Evolutionary conservation across 768 basidiomycete genomes (phyloP).

Genomic region (Hypholoma sublateritium): DNA sequence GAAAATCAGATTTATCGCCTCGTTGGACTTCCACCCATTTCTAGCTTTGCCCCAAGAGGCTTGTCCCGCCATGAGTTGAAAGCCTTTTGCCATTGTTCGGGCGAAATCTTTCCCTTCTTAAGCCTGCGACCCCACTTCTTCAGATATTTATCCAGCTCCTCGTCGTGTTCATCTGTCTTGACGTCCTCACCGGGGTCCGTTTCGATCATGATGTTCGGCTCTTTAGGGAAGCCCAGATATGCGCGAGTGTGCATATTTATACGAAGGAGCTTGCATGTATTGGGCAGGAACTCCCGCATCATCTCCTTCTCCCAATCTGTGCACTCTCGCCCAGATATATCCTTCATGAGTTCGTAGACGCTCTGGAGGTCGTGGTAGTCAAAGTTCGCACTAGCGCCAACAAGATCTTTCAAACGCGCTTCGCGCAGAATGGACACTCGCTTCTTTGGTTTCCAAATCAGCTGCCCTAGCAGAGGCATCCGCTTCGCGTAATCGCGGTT

Average conservation of each 20-base stretch:
- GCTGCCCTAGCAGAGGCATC: background rate
- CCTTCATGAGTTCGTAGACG: slow-evolving; percentile 28
- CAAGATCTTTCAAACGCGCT: slow-evolving; percentile 15
- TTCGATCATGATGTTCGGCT: slow-evolving; percentile 21
- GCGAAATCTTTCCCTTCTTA: slow-evolving; percentile 23
- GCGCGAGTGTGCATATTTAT: background rate
- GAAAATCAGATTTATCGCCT: background rate
- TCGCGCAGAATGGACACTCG: slow-evolving; percentile 32
- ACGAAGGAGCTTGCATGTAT: background rate
- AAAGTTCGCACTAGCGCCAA: slow-evolving; percentile 4
- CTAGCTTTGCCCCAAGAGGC: background rate
- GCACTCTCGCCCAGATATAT: slow-evolving; percentile 24
- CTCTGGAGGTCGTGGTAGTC: slow-evolving; percentile 5
- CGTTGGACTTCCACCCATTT: background rate
- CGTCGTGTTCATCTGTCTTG: slow-evolving; percentile 8
- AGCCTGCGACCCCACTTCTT: slow-evolving; percentile 26
- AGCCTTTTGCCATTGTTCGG: slow-evolving; percentile 13
- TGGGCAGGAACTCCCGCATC: slow-evolving; percentile 13
- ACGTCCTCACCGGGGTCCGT: slow-evolving; percentile 25
- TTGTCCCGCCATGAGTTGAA: background rate
- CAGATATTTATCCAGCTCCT: slow-evolving; percentile 19
- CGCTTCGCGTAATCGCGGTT: slow-evolving; percentile 15
- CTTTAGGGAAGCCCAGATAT: slow-evolving; percentile 23
- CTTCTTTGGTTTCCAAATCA: slow-evolving; percentile 7
- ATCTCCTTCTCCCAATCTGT: slow-evolving; percentile 21